phyloP scores from a whole-genome alignment of 495 filamentous ascomycete genomes.

The Parathielavia hyrcaniae region DNA sequence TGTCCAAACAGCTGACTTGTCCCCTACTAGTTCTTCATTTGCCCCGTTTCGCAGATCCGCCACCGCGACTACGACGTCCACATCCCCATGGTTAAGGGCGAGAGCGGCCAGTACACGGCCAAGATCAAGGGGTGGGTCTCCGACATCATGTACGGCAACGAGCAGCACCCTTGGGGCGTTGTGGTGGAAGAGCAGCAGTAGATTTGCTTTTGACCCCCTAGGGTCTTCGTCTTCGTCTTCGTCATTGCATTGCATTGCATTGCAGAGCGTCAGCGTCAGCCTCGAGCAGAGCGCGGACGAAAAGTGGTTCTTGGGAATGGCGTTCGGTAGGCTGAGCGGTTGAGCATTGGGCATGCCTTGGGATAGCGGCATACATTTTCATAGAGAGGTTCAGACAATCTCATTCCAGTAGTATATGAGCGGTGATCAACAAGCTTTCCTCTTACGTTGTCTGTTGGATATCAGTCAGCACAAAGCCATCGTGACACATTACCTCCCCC shows the following conservation, averaged over 20 bases:
- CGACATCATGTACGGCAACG: conserved; percentile 82
- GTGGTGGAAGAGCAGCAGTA: conserved; percentile 55
- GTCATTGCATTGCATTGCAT: conserved; percentile 10
- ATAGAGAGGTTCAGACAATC: background rate
- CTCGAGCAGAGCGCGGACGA: conserved; percentile 1
- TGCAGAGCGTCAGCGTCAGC: conserved; percentile 3
- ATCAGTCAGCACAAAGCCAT: background rate
- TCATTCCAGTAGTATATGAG: background rate
- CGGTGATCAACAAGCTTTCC: background rate
- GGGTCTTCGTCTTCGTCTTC: background rate
- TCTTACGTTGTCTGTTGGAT: background rate
- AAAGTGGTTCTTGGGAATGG: conserved; percentile 9
- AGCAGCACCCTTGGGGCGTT: conserved; percentile 72
- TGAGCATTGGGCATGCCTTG: conserved; percentile 4
- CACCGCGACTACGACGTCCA: conserved; percentile 63
- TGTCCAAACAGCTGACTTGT: conserved; percentile 9
- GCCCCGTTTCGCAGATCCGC: conserved; percentile 64
- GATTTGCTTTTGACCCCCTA: background rate
- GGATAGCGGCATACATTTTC: background rate
- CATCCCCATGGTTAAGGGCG: conserved; percentile 55
- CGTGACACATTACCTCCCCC: background rate
- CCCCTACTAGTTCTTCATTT: conserved; percentile 66
- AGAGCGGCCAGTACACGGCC: conserved; percentile 57
- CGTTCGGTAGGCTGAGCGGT: conserved; percentile 11
- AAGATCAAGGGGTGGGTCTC: conserved; percentile 71